Base-by-base conservation (phyloP, 2,329 filamentous ascomycete species). In the Hypoxylon sp. region DNA sequence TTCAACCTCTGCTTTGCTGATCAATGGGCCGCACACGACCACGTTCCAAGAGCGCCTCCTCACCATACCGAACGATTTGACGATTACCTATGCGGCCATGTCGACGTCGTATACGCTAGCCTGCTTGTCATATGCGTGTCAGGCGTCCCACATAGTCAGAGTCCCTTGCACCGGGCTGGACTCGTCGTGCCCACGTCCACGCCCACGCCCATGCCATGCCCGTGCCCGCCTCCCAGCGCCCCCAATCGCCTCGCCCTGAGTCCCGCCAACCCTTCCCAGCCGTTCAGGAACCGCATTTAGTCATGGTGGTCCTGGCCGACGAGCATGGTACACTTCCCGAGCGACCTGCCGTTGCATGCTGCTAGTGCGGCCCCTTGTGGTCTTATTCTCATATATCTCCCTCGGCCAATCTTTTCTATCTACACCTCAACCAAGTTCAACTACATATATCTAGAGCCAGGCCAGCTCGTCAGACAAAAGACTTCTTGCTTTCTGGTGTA, bases 241-340 rank as follows among this genome's bases (percentile, higher is more conserved):
- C n/a, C n/a, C n/a, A n/a, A n/a, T n/a, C n/a, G n/a, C n/a, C n/a
- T n/a, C n/a, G n/a, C n/a, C n/a, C n/a, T n/a, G 42, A 35, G 15
- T 51, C 33, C 46, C 37, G n/a, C 40, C 29, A 46, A 15, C 11
- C 43, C 29, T 23, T 55, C 23, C 42, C 15, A n/a, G 17, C 26
- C 18, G n/a, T 43, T 38, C 20, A 31, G 20, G n/a, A 45, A 27
- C 21, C 7, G 31, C 20, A 26, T 15, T 53, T 31, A 23, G 54
- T 45, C 33, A 48, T 51, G 40, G 33, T 26, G n/a, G 27, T 35
- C 41, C 26, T 48, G 18, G 58, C 58, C 43, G 59, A 52, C n/a
- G 31, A 53, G 54, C 26, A 46, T 23, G 35, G 6, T 41, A 29
- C 49, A 68, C 51, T 63, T 69, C 67, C 68, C 68, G 68, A 69